phyloP scores from a whole-genome alignment of 148 eudicot species.

The Heliosperma pusillum region DNA sequence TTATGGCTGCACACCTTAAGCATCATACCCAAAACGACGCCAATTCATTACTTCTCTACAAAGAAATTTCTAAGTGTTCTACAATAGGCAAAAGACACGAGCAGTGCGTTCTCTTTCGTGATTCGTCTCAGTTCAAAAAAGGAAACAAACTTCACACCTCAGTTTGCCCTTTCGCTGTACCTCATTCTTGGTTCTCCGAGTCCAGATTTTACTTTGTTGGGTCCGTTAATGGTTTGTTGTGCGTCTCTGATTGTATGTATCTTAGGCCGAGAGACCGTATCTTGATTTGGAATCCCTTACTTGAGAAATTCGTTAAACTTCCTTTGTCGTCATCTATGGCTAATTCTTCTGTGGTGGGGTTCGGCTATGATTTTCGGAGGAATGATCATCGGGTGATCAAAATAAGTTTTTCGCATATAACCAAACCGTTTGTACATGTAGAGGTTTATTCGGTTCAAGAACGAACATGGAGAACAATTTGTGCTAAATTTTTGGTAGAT shows the following conservation, averaged over 20 bases:
- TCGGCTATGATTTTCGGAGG: conserved; percentile 19
- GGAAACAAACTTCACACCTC: not conserved
- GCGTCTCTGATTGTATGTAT: no score
- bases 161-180: no score
- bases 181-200: no score
- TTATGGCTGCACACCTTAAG: no score
- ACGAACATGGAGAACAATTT: not conserved
- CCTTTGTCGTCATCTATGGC: not conserved
- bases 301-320: not conserved
- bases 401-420: not conserved
- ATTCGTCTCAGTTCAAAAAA: no score
- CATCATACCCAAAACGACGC: no score
- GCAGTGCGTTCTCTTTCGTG: no score
- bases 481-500: not conserved
- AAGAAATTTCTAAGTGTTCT: no score
- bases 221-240: no score
- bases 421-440: not conserved
- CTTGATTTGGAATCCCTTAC: conserved; percentile 4
- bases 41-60: no score
- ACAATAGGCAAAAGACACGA: no score
- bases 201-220: no score
- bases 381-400: conserved; percentile 13
- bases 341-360: not conserved
- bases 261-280: not conserved
- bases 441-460: conserved; percentile 3